phyloP scores from a whole-genome alignment of 768 basidiomycete genomes.

The Lactifluus echinatus region DNA sequence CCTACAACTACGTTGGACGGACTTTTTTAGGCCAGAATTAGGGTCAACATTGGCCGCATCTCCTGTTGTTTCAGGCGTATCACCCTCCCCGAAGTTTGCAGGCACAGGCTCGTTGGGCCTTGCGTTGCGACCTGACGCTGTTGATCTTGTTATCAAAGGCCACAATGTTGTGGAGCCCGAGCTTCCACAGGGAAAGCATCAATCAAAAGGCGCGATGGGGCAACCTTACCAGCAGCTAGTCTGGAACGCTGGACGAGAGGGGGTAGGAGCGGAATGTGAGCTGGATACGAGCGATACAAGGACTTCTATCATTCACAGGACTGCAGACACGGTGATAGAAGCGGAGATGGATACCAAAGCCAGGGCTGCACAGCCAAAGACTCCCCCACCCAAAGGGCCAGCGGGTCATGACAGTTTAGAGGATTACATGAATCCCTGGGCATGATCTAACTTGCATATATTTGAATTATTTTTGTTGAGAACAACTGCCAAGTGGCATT shows the following conservation, averaged over 20 bases:
- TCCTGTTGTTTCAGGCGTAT: slow-evolving; percentile 3
- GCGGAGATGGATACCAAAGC: neutral
- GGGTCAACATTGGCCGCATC: slow-evolving; percentile 19
- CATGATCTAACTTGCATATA: slow-evolving; percentile 25
- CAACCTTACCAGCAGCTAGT: slow-evolving; percentile 43
- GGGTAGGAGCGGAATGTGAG: slow-evolving; percentile 28
- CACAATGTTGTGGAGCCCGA: slow-evolving; percentile 46
- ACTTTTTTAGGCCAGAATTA: slow-evolving; percentile 16
- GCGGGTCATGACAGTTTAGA: slow-evolving; percentile 28
- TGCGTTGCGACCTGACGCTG: slow-evolving; percentile 50
- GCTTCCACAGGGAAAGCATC: slow-evolving; percentile 53
- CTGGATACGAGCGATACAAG: slow-evolving; percentile 7
- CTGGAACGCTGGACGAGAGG: slow-evolving; percentile 35
- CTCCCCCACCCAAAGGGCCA: slow-evolving; percentile 28
- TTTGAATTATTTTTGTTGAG: too few relatives aligned
- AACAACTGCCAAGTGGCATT: too few relatives aligned
- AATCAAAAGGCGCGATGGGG: slow-evolving; percentile 31
- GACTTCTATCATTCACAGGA: neutral
- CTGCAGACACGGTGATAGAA: slow-evolving; percentile 1
- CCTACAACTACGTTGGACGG: slow-evolving; percentile 42
- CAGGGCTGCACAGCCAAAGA: slow-evolving; percentile 24
- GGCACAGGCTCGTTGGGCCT: neutral
- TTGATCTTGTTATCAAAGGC: slow-evolving; percentile 83
- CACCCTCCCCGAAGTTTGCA: neutral
- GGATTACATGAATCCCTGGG: slow-evolving; percentile 54